phyloP scores from a whole-genome alignment of 2,329 filamentous ascomycete species.

The Aspergillus sp. region DNA sequence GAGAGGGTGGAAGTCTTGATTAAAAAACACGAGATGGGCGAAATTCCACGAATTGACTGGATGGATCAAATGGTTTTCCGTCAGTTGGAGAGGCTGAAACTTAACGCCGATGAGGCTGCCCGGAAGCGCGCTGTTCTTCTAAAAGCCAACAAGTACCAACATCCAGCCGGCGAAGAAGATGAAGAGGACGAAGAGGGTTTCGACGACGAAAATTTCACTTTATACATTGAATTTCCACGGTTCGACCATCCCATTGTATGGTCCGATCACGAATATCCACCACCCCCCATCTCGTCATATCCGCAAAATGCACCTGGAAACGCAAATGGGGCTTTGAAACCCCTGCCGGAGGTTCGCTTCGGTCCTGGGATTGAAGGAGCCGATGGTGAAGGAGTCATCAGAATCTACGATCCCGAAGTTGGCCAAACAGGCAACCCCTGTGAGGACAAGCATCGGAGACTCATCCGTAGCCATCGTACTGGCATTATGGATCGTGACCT shows the following conservation, averaged over 20 bases:
- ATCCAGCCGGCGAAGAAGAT: constrained; percentile 35
- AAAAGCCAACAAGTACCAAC: constrained; percentile 34
- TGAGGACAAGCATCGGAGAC: constrained; percentile 87
- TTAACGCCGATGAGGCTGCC: constrained; percentile 64
- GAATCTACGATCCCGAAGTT: constrained; percentile 91
- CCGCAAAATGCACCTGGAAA: constrained; percentile 63
- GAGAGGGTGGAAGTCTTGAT: constrained; percentile 86
- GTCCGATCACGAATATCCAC: constrained; percentile 86
- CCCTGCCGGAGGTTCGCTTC: constrained; percentile 82
- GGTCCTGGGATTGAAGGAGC: constrained; percentile 83
- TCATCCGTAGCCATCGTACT: constrained; percentile 89
- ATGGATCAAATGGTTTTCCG: constrained; percentile 92
- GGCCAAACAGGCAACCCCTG: constrained; percentile 88
- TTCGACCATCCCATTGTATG: constrained; percentile 97
- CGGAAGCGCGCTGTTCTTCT: constrained; percentile 52
- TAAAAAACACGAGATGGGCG: constrained; percentile 98
- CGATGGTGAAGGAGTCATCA: constrained; percentile 61
- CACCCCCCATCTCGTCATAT: constrained; percentile 77
- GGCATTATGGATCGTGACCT: constrained; percentile 93
- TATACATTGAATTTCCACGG: constrained; percentile 87
- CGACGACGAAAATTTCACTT: constrained; percentile 68
- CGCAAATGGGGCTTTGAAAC: constrained; percentile 70
- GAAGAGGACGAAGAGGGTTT: constrained; percentile 39
- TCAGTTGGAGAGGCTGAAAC: constrained; percentile 74
- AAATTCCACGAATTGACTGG: constrained; percentile 91